Evolutionary conservation across 805 yeast species (phyloP).

Genomic region (Scheffersomyces stipitis): DNA sequence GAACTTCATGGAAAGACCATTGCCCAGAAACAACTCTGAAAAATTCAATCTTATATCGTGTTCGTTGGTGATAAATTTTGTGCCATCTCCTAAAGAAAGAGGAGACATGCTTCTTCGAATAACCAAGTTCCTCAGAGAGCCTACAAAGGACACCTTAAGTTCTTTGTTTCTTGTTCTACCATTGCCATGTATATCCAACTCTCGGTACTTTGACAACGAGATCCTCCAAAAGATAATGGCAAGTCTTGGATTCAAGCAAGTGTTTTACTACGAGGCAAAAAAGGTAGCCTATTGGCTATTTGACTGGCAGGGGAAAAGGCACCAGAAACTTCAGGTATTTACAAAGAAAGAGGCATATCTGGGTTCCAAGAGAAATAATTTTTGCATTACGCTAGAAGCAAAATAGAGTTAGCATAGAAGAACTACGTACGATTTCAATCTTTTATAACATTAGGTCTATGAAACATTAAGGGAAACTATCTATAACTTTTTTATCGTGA

Average conservation of each 20-base stretch:
- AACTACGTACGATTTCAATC: no score
- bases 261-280: constrained; percentile 55
- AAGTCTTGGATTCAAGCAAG: constrained; percentile 56
- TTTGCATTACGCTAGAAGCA: constrained; percentile 48
- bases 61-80: constrained; percentile 86
- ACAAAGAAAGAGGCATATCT: constrained; percentile 51
- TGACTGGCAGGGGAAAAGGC: constrained; percentile 41
- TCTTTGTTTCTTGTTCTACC: constrained; percentile 81
- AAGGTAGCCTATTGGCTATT: constrained; percentile 76
- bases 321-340: constrained; percentile 12
- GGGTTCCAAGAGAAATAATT: constrained; percentile 69
- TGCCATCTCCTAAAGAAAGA: constrained; percentile 65
- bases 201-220: constrained; percentile 66
- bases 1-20: constrained; percentile 79
- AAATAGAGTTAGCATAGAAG: no score
- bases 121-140: constrained; percentile 50
- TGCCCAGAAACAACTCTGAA: constrained; percentile 47
- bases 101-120: constrained; percentile 77
- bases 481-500: no score
- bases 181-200: constrained; percentile 78
- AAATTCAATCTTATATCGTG: constrained; percentile 72
- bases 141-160: constrained; percentile 24
- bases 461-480: no score
- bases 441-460: no score
- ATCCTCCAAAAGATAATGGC: constrained; percentile 47